phyloP scores from a whole-genome alignment of 352 stramenopile species.

The Globisporangium heterothallicum region DNA sequence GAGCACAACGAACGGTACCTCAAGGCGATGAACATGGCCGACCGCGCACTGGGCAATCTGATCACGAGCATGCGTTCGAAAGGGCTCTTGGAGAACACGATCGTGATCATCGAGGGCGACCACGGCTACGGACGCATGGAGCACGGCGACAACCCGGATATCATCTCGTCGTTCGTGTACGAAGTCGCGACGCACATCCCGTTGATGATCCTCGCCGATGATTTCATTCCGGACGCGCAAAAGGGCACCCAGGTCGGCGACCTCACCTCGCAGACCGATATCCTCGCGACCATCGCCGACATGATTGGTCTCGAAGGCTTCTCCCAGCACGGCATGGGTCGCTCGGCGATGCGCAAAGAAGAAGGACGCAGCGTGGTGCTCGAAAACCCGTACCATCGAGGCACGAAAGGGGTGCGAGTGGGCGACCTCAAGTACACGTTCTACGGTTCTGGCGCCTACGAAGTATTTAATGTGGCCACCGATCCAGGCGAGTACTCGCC shows the following conservation, averaged over 20 bases:
- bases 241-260: slow-evolving; percentile 43
- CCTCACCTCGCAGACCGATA: slow-evolving; percentile 56
- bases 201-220: slow-evolving; percentile 57
- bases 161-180: slow-evolving; percentile 45
- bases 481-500: slow-evolving; percentile 46
- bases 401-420: slow-evolving; percentile 52
- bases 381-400: slow-evolving; percentile 59
- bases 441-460: slow-evolving; percentile 48
- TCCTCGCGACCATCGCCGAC: slow-evolving; percentile 65
- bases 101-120: slow-evolving; percentile 63
- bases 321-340: slow-evolving; percentile 53
- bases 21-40: slow-evolving; percentile 53
- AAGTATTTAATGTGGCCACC: slow-evolving; percentile 43
- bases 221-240: slow-evolving; percentile 36
- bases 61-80: slow-evolving; percentile 42
- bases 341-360: slow-evolving; percentile 44
- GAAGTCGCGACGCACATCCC: slow-evolving; percentile 54
- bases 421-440: slow-evolving; percentile 70
- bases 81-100: slow-evolving; percentile 63
- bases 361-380: slow-evolving; percentile 40
- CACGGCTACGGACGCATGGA: slow-evolving; percentile 60
- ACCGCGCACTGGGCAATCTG: slow-evolving; percentile 57
- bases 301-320: slow-evolving; percentile 49
- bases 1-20: slow-evolving; percentile 59
- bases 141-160: slow-evolving; percentile 58